Evolutionary conservation across 306 rosid genomes (phyloP), one percentile per base, ranked within the genome.

Genomic region (Alnus rubra): DNA sequence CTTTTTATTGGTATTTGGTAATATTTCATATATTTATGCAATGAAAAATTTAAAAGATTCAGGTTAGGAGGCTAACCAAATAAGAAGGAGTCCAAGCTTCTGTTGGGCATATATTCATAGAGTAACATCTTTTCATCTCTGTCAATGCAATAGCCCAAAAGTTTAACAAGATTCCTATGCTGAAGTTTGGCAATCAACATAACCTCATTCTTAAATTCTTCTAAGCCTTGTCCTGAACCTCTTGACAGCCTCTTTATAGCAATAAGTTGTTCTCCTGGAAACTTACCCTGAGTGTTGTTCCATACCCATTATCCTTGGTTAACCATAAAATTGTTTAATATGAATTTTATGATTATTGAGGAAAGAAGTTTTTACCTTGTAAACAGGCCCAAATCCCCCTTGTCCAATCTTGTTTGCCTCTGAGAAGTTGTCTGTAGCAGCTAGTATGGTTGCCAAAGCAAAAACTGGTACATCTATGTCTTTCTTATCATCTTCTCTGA

Each of bases 61-160:
- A 35, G 0, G 48, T 9, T 69, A 0, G 14, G 56, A 13, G 5
- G 31, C 63, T 58, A 13, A 78, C 82, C 62, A 78, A 71, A 78
- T 31, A 78, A 4, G 37, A 71, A 78, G 1, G 42, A 71, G 62
- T 78, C 76, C 42, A 78, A 48, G 63, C 76, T 71, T 35, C 69
- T 78, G 76, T 78, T 78, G 9, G 82, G 62, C 82, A 78, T 78
- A 9, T 78, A 78, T 48, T 78, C 72, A 50, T 71, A 78, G 9
- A 71, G 71, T 16, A 78, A 28, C 7, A 71, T 15, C 49, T 78
- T 79, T 18, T 79, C 78, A 19, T 51, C 74, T 60, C 73, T 45
- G 48, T 62, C 56, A 0, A 73, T 15, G 45, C 74, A 79, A 63
- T 63, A 79, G 31, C 82, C 78, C 48, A 79, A 63, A 30, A 79